Percentiles rank a stretch among this genome's conserved stretches.
Evolutionary conservation across 306 rosid species (phyloP).

Genomic region (Vigna mungo): DNA sequence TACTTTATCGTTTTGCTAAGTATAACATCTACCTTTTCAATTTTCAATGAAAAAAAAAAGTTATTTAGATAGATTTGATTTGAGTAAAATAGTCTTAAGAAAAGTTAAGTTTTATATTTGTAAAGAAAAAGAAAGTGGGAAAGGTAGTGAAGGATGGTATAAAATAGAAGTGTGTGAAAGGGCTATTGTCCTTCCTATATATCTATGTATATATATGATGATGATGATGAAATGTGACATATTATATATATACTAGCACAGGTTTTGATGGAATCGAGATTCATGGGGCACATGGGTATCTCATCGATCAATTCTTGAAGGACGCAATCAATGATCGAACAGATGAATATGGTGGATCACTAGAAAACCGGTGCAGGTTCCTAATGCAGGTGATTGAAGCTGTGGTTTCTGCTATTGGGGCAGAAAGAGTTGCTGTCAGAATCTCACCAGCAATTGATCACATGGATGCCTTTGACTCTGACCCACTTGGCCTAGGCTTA

Average conservation of each 20-base stretch:
- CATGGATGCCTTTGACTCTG: conserved; percentile 83
- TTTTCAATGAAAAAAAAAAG: no score
- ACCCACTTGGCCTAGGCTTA: conserved; percentile 74
- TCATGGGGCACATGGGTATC: conserved; percentile 93
- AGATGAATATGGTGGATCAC: conserved; percentile 75
- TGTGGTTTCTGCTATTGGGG: conserved; percentile 63
- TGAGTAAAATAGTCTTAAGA: no score
- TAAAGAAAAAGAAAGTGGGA: no score
- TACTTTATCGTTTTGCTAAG: background rate
- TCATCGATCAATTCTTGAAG: conserved; percentile 56
- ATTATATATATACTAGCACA: conserved; percentile 1
- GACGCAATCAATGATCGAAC: conserved; percentile 54
- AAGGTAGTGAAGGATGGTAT: no score
- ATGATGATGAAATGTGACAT: conserved; percentile 53
- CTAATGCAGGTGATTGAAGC: conserved; percentile 60
- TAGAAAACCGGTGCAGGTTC: conserved; percentile 69
- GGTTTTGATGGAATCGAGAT: conserved; percentile 95
- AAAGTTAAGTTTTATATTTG: no score
- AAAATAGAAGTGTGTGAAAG: no score
- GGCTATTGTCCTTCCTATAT: background rate
- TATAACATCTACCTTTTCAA: background rate
- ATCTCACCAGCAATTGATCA: conserved; percentile 91
- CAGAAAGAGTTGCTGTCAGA: conserved; percentile 65
- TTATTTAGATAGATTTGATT: no score
- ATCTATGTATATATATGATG: no score